These are phyloP conservation scores for Globisporangium lucens DNA, from an alignment of 352 stramenopile species.

Conservation along the genomic window DNA sequence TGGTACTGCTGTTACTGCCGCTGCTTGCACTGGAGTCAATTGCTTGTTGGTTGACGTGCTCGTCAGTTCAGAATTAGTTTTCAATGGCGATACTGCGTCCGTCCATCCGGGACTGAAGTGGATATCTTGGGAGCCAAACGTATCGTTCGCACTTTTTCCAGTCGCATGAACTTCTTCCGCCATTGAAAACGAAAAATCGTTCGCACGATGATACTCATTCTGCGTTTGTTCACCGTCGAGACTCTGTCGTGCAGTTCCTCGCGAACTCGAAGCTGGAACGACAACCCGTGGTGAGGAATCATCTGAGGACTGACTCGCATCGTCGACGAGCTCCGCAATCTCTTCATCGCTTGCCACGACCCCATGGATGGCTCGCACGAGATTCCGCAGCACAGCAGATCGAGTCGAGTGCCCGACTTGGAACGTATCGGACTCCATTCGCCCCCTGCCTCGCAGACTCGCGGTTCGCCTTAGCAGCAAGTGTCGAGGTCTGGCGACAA, in stretches of 20 bases:
- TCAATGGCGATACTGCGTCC: slow-evolving; percentile 2
- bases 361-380: slow-evolving; percentile 54
- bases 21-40: background rate
- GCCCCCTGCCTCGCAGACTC: slow-evolving; percentile 8
- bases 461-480: slow-evolving; percentile 33
- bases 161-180: background rate
- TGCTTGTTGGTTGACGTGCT: background rate
- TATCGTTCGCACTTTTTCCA: slow-evolving; percentile 6
- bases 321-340: slow-evolving; percentile 1
- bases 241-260: background rate
- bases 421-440: slow-evolving; percentile 21
- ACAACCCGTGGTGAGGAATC: background rate
- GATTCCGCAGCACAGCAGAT: slow-evolving; percentile 38
- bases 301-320: background rate
- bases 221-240: slow-evolving; percentile 1
- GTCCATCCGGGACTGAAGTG: slow-evolving; percentile 18
- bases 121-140: slow-evolving; percentile 11
- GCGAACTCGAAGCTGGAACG: background rate
- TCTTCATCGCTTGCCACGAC: slow-evolving; percentile 29
- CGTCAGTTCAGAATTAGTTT: background rate
- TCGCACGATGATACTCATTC: background rate
- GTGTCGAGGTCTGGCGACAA: slow-evolving; percentile 36
- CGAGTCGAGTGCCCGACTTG: slow-evolving; percentile 39
- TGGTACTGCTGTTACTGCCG: background rate
- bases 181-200: slow-evolving; percentile 14